Conservation (phyloP, 2,329 filamentous ascomycete species). For the Penicillium sp. region DNA sequence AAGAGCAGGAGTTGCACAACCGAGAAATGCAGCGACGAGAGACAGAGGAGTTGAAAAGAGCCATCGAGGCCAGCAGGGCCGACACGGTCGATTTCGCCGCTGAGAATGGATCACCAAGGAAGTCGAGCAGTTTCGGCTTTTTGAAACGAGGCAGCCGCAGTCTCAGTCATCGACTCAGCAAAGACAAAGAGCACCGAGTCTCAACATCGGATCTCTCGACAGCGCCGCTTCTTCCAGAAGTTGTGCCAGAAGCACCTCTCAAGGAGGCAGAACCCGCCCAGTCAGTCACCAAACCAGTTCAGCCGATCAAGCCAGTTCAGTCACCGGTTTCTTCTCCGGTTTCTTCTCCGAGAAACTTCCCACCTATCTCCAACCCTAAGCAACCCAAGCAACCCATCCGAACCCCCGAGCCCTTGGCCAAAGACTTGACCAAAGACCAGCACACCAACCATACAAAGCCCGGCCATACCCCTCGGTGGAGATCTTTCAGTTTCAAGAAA, state of each 20-base stretch:
- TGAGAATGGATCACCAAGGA: conserved; percentile 42
- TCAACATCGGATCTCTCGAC: conserved; percentile 28
- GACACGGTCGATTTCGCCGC: conserved; percentile 55
- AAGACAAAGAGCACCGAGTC: conserved; percentile 39
- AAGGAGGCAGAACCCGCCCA: background rate
- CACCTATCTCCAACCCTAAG: conserved; percentile 17
- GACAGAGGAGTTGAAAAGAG: conserved; percentile 62
- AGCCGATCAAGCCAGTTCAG: conserved; percentile 6
- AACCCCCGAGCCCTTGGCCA: conserved; percentile 12
- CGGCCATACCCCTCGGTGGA: conserved; percentile 23
- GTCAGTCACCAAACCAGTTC: conserved; percentile 1
- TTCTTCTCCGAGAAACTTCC: conserved; percentile 17
- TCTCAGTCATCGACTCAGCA: conserved; percentile 67
- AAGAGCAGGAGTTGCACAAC: conserved; percentile 53
- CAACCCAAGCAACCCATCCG: conserved; percentile 22
- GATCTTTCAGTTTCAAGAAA: conserved; percentile 28
- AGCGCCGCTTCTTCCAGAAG: conserved; percentile 13
- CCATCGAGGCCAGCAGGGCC: conserved; percentile 65
- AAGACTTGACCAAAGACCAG: conserved; percentile 14
- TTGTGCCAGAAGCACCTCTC: conserved; percentile 21
- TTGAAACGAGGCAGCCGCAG: conserved; percentile 74
- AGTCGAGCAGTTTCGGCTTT: conserved; percentile 56
- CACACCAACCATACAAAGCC: conserved; percentile 12
- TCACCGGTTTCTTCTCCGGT: conserved; percentile 16
- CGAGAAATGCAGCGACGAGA: conserved; percentile 53